Conservation (phyloP, 2,329 filamentous ascomycete species). For the Ophiocordyceps camponoti-floridani region DNA sequence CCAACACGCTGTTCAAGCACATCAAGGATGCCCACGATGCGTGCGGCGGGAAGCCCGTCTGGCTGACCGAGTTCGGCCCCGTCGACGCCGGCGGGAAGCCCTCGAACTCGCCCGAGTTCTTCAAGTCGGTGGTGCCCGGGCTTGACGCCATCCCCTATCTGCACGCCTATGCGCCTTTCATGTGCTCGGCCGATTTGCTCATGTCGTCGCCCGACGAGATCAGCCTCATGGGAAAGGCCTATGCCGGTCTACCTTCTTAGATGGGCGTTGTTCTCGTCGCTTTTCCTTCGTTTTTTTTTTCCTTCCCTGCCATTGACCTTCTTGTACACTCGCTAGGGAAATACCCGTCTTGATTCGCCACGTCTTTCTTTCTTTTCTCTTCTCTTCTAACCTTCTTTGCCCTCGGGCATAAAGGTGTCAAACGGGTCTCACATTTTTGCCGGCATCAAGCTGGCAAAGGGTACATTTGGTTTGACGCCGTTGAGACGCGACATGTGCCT, state of each 20-base stretch:
- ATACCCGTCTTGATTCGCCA: too few relatives aligned
- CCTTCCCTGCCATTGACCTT: not conserved
- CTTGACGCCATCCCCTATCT: constrained; percentile 33
- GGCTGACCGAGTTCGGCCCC: constrained; percentile 48
- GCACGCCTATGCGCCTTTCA: constrained; percentile 40
- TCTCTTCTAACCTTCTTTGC: too few relatives aligned
- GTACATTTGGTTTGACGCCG: too few relatives aligned
- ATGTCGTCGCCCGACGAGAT: constrained; percentile 15
- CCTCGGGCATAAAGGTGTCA: too few relatives aligned
- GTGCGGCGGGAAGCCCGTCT: constrained; percentile 34
- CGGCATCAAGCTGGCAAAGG: too few relatives aligned
- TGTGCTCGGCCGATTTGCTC: constrained; percentile 14
- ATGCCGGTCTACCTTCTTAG: constrained; percentile 16
- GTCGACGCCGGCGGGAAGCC: constrained; percentile 23
- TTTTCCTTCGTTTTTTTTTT: not conserved
- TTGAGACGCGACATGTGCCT: not conserved
- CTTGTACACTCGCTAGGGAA: too few relatives aligned
- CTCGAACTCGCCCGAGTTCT: constrained; percentile 20
- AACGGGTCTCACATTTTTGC: too few relatives aligned
- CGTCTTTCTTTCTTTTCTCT: too few relatives aligned
- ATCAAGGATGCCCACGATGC: constrained; percentile 25
- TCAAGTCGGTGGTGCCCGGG: constrained; percentile 26
- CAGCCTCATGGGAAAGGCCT: constrained; percentile 29
- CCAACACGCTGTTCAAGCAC: constrained; percentile 35
- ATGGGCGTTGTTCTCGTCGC: not conserved